phyloP scores from a whole-genome alignment of 352 stramenopile genomes.

The Plasmopara halstedii region DNA sequence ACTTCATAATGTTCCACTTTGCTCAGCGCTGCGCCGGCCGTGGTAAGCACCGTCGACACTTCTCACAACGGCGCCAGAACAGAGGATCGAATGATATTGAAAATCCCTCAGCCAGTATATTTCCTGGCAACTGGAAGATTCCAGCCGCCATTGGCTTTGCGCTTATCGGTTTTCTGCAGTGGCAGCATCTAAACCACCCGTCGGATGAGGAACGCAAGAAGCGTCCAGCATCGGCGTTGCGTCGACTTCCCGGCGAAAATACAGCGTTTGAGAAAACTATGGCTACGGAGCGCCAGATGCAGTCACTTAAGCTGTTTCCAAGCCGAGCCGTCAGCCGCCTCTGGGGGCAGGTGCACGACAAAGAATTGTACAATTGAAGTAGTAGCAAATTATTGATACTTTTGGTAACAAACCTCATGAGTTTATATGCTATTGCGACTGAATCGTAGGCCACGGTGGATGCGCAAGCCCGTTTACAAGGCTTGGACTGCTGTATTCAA shows the following conservation, averaged over 20 bases:
- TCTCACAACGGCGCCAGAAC: slow-evolving; percentile 5
- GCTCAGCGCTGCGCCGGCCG: neutral
- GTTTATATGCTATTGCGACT: slow-evolving; percentile 4
- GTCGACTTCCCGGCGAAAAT: slow-evolving; percentile 40
- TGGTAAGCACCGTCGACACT: slow-evolving; percentile 5
- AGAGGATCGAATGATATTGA: neutral
- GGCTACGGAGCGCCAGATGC: slow-evolving; percentile 59
- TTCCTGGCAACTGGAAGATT: slow-evolving; percentile 55
- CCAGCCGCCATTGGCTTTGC: slow-evolving; percentile 55
- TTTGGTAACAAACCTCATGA: neutral
- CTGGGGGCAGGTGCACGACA: slow-evolving; percentile 73
- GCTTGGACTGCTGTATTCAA: slow-evolving; percentile 70
- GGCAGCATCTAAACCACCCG: slow-evolving; percentile 57
- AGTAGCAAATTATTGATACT: slow-evolving; percentile 2
- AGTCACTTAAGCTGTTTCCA: slow-evolving; percentile 66
- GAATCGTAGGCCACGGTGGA: slow-evolving; percentile 39
- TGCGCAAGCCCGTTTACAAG: slow-evolving; percentile 71
- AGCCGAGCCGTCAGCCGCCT: slow-evolving; percentile 69
- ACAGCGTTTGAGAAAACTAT: slow-evolving; percentile 65
- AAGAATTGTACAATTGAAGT: slow-evolving; percentile 69
- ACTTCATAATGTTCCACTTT: neutral
- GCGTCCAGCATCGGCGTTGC: slow-evolving; percentile 38
- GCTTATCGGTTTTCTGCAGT: slow-evolving; percentile 66
- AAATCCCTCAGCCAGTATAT: slow-evolving; percentile 3
- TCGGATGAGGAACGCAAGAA: slow-evolving; percentile 58